phyloP scores from a whole-genome alignment of 73 alveolate genomes.

The Paramecium primaurelia region DNA sequence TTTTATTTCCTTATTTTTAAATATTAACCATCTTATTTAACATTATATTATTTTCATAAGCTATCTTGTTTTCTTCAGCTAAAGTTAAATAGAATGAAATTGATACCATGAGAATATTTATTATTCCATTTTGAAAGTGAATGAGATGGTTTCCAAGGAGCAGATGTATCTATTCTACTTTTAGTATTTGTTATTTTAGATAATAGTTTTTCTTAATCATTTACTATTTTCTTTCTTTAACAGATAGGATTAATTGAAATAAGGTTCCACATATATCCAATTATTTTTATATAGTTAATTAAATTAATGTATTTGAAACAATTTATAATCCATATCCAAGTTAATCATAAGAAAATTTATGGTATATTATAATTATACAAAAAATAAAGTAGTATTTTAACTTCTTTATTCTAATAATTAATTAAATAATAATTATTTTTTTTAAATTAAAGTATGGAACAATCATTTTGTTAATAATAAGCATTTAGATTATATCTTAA shows the following conservation, averaged over 20 bases:
- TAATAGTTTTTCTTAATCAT: neutral
- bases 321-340: neutral
- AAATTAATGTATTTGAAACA: neutral
- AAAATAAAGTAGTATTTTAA: no score
- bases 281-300: neutral
- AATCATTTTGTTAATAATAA: neutral
- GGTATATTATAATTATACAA: no score
- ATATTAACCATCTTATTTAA: constrained; percentile 3
- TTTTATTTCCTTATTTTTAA: neutral
- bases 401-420: no score
- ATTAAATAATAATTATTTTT: no score
- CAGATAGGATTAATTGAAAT: constrained; percentile 30
- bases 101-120: neutral
- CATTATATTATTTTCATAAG: neutral
- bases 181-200: neutral
- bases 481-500: neutral
- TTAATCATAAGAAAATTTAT: neutral
- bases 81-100: neutral
- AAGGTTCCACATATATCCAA: constrained; percentile 10
- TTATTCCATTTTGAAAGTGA: constrained; percentile 22
- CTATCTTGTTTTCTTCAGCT: neutral
- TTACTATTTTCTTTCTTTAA: constrained; percentile 1
- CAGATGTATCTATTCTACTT: neutral
- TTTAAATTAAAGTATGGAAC: no score
- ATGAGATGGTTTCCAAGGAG: constrained; percentile 45